Percentiles rank a stretch among this genome's conserved stretches.
Conservation (phyloP, 208 protist genomes). For the Acanthamoeba rhysodes region DNA sequence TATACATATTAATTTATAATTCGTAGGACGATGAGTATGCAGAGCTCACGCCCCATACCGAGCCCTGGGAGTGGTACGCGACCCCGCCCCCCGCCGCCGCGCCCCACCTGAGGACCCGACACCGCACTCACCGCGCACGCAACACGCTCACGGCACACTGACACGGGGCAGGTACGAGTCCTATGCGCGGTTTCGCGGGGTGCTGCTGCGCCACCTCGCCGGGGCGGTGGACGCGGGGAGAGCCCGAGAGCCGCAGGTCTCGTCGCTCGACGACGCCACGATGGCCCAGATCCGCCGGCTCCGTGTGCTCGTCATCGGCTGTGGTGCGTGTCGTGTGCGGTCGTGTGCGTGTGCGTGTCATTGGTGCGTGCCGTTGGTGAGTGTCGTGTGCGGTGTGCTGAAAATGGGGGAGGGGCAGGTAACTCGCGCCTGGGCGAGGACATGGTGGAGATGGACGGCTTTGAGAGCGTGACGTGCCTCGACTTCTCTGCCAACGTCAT, state of each 20-base stretch:
- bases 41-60: not conserved
- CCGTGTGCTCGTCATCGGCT: not conserved
- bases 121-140: no score
- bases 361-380: not conserved
- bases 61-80: slow-evolving; percentile 24
- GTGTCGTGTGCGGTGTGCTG: not conserved
- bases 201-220: slow-evolving; percentile 20
- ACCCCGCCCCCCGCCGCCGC: no score
- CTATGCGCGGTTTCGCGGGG: not conserved
- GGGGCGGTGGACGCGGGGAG: not conserved
- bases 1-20: no score
- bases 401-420: not conserved
- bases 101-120: no score
- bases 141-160: no score
- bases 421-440: slow-evolving; percentile 48
- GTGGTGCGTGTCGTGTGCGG: not conserved
- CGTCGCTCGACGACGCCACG: not conserved
- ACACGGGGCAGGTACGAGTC: not conserved
- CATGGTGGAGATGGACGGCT: slow-evolving; percentile 14
- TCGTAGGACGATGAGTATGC: slow-evolving; percentile 36
- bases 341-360: not conserved
- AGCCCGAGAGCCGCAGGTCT: not conserved
- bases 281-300: not conserved
- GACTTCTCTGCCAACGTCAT: slow-evolving; percentile 5
- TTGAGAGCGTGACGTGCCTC: slow-evolving; percentile 12